Evolutionary conservation across 1,284 basidiomycete genomes (phyloP).

Genomic region (Rhodotorula sp.): DNA sequence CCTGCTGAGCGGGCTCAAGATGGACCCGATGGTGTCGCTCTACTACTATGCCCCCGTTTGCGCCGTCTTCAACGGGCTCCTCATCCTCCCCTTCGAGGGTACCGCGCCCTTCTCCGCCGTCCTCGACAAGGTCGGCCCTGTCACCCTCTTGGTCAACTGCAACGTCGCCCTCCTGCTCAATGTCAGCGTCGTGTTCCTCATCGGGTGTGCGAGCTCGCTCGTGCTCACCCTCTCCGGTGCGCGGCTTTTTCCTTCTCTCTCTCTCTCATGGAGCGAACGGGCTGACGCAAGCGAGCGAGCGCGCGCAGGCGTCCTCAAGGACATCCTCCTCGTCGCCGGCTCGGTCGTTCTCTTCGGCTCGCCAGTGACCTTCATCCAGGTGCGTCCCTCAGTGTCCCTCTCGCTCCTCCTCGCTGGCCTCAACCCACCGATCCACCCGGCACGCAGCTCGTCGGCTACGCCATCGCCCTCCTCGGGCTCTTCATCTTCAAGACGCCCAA

Average conservation of each 20-base stretch:
- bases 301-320: slow-evolving; percentile 48
- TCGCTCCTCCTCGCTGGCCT: not conserved
- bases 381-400: not conserved
- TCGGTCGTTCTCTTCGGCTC: slow-evolving; percentile 54
- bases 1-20: slow-evolving; percentile 46
- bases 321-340: slow-evolving; percentile 55
- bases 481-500: slow-evolving; percentile 34
- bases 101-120: slow-evolving; percentile 52
- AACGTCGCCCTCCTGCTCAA: slow-evolving; percentile 56
- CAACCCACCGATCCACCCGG: too few relatives aligned
- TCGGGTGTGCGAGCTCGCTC: slow-evolving; percentile 53
- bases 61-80: slow-evolving; percentile 53
- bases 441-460: slow-evolving; percentile 48
- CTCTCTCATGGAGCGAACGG: not conserved
- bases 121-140: slow-evolving; percentile 51
- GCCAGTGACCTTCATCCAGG: slow-evolving; percentile 48
- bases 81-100: slow-evolving; percentile 56
- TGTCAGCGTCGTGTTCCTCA: slow-evolving; percentile 54
- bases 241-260: not conserved
- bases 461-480: slow-evolving; percentile 31
- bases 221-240: slow-evolving; percentile 53
- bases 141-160: slow-evolving; percentile 55
- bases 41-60: slow-evolving; percentile 49
- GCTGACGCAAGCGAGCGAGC: not conserved
- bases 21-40: slow-evolving; percentile 46